phyloP scores from a whole-genome alignment of 371 early-diverging fungal genomes.

The Actinomucor elegans region DNA sequence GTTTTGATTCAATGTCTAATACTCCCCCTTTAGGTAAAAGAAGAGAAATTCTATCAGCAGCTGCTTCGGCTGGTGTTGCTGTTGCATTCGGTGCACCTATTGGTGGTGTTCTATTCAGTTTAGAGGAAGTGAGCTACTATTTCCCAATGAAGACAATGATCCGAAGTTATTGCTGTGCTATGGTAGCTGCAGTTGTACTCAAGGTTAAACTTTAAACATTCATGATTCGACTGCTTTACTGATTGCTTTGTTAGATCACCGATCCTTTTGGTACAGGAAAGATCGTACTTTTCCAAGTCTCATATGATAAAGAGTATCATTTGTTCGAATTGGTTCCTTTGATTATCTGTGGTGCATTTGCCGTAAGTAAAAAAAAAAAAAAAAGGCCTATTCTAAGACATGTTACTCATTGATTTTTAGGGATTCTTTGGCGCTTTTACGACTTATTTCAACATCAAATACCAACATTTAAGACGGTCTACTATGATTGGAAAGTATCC shows the following conservation, averaged over 20 bases:
- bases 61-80: conserved; percentile 89
- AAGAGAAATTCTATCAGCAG: conserved; percentile 86
- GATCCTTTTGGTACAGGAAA: conserved; percentile 92
- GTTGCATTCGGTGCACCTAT: conserved; percentile 94
- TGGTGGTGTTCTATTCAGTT: conserved; percentile 89
- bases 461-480: conserved; percentile 61
- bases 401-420: too few relatives aligned
- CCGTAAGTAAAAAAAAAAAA: conserved; percentile 49
- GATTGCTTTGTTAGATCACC: conserved; percentile 49
- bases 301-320: conserved; percentile 85
- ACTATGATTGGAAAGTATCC: conserved; percentile 52
- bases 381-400: too few relatives aligned
- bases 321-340: conserved; percentile 87
- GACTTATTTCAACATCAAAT: conserved; percentile 69
- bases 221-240: too few relatives aligned
- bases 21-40: conserved; percentile 45
- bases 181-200: conserved; percentile 81
- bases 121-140: conserved; percentile 89
- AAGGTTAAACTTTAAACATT: conserved; percentile 49
- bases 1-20: too few relatives aligned
- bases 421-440: conserved; percentile 87
- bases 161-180: conserved; percentile 88
- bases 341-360: conserved; percentile 78
- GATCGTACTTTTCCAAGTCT: conserved; percentile 89
- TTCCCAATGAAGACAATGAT: conserved; percentile 92